Evolutionary conservation across 2,329 filamentous ascomycete genomes (phyloP).

Genomic region (Aspergillus intermedius): DNA sequence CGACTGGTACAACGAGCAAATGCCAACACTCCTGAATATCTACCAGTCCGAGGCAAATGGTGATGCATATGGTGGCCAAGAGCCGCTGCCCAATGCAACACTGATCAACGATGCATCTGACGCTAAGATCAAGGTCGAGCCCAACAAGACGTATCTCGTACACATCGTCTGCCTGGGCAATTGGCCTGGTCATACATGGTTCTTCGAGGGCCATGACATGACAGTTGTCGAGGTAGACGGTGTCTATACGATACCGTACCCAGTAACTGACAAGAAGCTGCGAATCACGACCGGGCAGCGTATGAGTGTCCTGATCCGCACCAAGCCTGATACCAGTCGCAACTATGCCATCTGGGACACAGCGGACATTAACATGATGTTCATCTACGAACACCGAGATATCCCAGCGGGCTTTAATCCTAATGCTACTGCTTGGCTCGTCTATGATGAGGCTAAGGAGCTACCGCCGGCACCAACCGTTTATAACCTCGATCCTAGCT

Average conservation of each 20-base stretch:
- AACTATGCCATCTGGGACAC: conserved; percentile 64
- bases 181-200: conserved; percentile 51
- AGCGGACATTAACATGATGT: conserved; percentile 58
- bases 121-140: conserved; percentile 53
- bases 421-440: conserved; percentile 45
- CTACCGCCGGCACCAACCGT: conserved; percentile 48
- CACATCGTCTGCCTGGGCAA: conserved; percentile 67
- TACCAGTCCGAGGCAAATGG: conserved; percentile 40
- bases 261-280: conserved; percentile 52
- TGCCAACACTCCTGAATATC: conserved; percentile 41
- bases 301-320: conserved; percentile 49
- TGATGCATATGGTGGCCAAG: conserved; percentile 46
- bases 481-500: conserved; percentile 48
- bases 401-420: conserved; percentile 60
- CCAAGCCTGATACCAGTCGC: conserved; percentile 52
- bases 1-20: conserved; percentile 64
- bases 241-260: conserved; percentile 24
- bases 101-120: conserved; percentile 66
- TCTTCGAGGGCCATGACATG: conserved; percentile 39
- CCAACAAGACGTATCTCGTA: conserved; percentile 66
- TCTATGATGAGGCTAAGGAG: conserved; percentile 46
- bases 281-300: conserved; percentile 65
- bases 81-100: conserved; percentile 62
- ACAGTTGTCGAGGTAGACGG: conserved; percentile 35
- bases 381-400: conserved; percentile 7